Conservation (phyloP, 2,329 filamentous ascomycete species). For the Chaetomium strumarium region DNA sequence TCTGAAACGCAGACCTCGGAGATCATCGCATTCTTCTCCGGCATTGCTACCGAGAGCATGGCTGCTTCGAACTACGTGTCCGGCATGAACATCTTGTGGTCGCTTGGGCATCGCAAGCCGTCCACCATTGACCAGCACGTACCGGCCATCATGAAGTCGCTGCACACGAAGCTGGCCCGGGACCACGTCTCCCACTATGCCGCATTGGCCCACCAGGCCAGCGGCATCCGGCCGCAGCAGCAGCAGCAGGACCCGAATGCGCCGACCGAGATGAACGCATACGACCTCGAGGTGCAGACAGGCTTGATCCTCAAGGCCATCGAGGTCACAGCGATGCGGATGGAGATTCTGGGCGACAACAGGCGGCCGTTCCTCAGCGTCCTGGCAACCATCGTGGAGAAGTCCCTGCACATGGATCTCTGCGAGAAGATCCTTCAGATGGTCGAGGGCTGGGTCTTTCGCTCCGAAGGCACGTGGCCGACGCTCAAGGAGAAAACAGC, state of each 20-base stretch:
- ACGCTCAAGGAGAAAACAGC: slow-evolving; percentile 98
- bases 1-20: slow-evolving; percentile 77
- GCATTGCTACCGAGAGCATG: slow-evolving; percentile 82
- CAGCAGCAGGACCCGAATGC: slow-evolving; percentile 53
- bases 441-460: slow-evolving; percentile 95
- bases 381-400: slow-evolving; percentile 88
- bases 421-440: slow-evolving; percentile 91
- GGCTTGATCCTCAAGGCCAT: slow-evolving; percentile 92
- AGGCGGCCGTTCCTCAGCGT: slow-evolving; percentile 91
- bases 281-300: slow-evolving; percentile 84
- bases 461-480: slow-evolving; percentile 89
- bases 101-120: slow-evolving; percentile 76
- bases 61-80: slow-evolving; percentile 76
- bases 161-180: slow-evolving; percentile 85
- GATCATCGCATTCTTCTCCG: slow-evolving; percentile 76
- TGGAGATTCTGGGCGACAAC: slow-evolving; percentile 88
- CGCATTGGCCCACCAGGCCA: slow-evolving; percentile 47
- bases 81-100: slow-evolving; percentile 91
- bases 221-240: slow-evolving; percentile 39
- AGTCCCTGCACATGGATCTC: slow-evolving; percentile 78
- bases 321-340: slow-evolving; percentile 83
- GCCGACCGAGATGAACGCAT: slow-evolving; percentile 58
- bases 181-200: slow-evolving; percentile 81
- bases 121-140: slow-evolving; percentile 88
- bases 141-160: slow-evolving; percentile 79